Conservation (phyloP, 202 grass and related monocot genomes). For the Schoenoplectus triqueter region DNA sequence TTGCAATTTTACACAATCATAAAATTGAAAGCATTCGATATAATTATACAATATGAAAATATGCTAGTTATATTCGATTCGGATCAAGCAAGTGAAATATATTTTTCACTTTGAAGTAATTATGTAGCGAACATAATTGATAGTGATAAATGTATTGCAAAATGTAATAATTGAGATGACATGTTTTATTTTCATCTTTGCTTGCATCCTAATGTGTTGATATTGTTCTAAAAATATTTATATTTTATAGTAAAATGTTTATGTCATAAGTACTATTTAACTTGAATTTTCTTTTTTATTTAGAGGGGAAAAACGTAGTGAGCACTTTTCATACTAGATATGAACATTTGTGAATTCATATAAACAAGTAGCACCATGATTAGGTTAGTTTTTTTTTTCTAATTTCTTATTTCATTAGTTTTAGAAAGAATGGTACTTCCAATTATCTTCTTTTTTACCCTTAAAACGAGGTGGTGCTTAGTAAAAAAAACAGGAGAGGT, state of each 20-base stretch:
- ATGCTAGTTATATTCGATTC: neutral
- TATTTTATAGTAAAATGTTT: too few species aligned
- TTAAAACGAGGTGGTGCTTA: too few species aligned
- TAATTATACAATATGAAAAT: too few species aligned
- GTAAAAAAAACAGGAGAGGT: too few species aligned
- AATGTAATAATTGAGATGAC: neutral
- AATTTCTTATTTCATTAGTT: slow-evolving; percentile 10
- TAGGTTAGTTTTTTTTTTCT: neutral
- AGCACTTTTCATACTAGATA: too few species aligned
- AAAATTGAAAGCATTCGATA: neutral
- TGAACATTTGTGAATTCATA: too few species aligned
- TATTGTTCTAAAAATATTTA: neutral
- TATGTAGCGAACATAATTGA: neutral
- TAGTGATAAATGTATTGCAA: neutral
- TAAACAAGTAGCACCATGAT: neutral
- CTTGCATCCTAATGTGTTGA: neutral
- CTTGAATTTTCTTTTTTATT: neutral
- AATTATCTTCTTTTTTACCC: too few species aligned
- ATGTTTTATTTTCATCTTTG: too few species aligned
- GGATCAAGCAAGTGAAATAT: neutral
- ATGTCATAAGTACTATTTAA: too few species aligned
- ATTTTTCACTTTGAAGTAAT: neutral
- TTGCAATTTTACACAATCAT: neutral
- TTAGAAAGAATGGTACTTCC: slow-evolving; percentile 9
- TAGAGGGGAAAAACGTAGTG: neutral